Conservation (phyloP, 1,284 basidiomycete genomes). For the Naganishia sp. region DNA sequence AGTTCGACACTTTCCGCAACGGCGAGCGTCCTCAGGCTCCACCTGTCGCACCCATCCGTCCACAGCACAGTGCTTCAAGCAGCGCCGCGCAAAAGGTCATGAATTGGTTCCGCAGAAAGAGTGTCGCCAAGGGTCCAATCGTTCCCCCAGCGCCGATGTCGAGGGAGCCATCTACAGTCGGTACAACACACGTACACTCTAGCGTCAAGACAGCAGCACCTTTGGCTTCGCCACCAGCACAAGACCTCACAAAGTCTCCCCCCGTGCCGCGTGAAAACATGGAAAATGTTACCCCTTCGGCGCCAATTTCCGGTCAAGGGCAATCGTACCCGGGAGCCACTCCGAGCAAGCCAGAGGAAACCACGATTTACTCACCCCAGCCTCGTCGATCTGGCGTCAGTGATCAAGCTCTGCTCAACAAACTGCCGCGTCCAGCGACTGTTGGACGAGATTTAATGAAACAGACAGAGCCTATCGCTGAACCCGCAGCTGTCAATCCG, state of each 20-base stretch:
- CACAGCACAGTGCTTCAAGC: slow-evolving; percentile 49
- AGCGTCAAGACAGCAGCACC: neutral
- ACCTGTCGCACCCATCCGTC: slow-evolving; percentile 24
- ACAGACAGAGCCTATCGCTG: neutral
- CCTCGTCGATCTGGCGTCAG: neutral
- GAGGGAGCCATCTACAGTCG: slow-evolving; percentile 11
- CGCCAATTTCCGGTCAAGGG: neutral
- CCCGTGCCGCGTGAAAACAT: neutral
- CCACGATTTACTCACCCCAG: neutral
- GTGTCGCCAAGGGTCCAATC: slow-evolving; percentile 53
- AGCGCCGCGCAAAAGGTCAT: slow-evolving; percentile 63
- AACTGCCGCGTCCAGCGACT: slow-evolving; percentile 18
- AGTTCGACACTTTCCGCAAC: slow-evolving; percentile 43
- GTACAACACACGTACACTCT: neutral
- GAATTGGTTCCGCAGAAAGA: slow-evolving; percentile 65
- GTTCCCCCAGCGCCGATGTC: slow-evolving; percentile 27
- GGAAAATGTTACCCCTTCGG: slow-evolving; percentile 4
- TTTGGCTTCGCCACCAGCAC: neutral
- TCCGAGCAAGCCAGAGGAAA: neutral
- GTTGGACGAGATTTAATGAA: slow-evolving; percentile 18
- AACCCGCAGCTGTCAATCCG: neutral
- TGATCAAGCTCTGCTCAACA: slow-evolving; percentile 6
- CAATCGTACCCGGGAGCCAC: too few relatives aligned
- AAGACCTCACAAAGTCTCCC: too few relatives aligned
- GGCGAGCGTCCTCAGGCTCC: slow-evolving; percentile 27